Evolutionary conservation across 2,329 filamentous ascomycete genomes (phyloP), one percentile per base, ranked within the genome.

Genomic region (Trichoderma breve): DNA sequence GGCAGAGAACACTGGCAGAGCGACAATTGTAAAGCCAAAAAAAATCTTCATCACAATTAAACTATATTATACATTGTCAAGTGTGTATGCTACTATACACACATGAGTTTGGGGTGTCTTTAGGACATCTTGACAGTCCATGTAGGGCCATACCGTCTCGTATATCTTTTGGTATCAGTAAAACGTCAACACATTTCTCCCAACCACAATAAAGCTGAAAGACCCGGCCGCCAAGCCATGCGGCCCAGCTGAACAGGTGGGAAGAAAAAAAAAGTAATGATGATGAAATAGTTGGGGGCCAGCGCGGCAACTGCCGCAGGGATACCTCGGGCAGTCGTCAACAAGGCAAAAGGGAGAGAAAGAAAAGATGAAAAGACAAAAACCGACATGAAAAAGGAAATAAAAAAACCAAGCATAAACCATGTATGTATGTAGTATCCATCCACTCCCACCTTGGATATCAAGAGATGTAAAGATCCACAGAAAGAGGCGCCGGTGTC

Each of bases 101-200:
- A n/a, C 24, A 21, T 53, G 6, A 21, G 24, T 53, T 62, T 61
- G 28, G 43, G 28, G 39, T 36, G 24, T 51, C 39, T 12, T 28
- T 21, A 32, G 39, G 65, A 24, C 65, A 60, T 60, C 55, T 36
- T 62, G 26, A 60, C 55, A 43, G 65, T 68, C 65, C 36, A 6
- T 58, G 28, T 9, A 15, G 18, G 11, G 4, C 36, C n/a, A 62
- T 62, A 70, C 66, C 66, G 39, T 62, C 55, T 70, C 66, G 66
- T 70, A 43, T 70, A 70, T 70, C 66, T 61, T 53, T 61, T 70
- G 66, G 57, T 53, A 70, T 70, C 66, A 61, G 66, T 69, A 51
- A 69, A 47, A 28, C 55, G 36, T 62, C 36, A 51, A 51, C 55
- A 28, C 57, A 61, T 70, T 51, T 70, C 55, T 61, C 66, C 57